Base-by-base conservation (phyloP, 345 rosid genomes). In the Angophora floribunda region DNA sequence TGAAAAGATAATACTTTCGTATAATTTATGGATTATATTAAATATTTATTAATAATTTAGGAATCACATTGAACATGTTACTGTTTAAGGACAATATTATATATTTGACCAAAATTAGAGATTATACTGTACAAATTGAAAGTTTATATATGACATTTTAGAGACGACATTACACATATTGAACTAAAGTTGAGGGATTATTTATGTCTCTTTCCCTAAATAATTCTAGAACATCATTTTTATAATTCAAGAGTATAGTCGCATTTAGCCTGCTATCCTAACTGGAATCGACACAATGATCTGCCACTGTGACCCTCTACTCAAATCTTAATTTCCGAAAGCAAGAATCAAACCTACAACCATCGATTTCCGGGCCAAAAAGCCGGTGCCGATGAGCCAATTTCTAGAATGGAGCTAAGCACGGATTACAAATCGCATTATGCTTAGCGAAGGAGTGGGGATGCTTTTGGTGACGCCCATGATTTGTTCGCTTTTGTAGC, bases 71-170 rank as follows among this genome's bases (percentile, higher is more conserved):
- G 19, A 13, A 63, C 17, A 6, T 3, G 6, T 8, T 14, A 14
- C 13, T 13, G 19, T 52, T 6, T 15, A 13, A 3, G 7, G 16
- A 52, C 16, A 14, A 52, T 2, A 52, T 15, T 52, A 17, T 6
- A 14, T 7, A 14, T 52, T 14, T 5, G 53, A 0, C 7, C 17
- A 52, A 50, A 50, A 10, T 50, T 50, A 63, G 0, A 6, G 1
- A 4, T 28, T 36, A 13, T 2, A 6, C n/a, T 4, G 32, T 13
- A 30, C 1, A n/a, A 0, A 61, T 61, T 28, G 11, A 12, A 28
- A 61, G 16, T 61, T 28, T 1, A 61, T 21, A 55, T 55, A 22
- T n/a, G n/a, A n/a, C n/a, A n/a, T n/a, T n/a, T n/a, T n/a, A n/a
- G 51, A 50, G 3, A 50, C 13, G 3, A 28, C 32, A 28, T 63